Evolutionary conservation across 2,329 filamentous ascomycete species (phyloP).

Genomic region (Fusarium pseudoanthophilum): DNA sequence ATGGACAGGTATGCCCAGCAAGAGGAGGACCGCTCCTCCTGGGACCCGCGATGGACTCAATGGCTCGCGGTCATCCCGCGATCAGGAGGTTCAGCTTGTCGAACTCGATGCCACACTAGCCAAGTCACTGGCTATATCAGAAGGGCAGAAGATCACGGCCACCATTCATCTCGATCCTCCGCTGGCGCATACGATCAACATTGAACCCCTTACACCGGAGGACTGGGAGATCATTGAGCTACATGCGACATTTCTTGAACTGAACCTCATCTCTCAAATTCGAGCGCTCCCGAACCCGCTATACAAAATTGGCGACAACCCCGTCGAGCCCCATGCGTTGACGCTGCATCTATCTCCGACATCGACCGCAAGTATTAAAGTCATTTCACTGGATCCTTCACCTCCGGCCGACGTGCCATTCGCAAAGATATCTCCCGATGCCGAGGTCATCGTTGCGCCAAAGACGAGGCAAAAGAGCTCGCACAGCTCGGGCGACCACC

Average conservation of each 20-base stretch:
- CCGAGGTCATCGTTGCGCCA: slow-evolving; percentile 96
- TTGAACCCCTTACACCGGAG: slow-evolving; percentile 92
- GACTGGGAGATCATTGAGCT: slow-evolving; percentile 99
- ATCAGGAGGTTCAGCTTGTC: slow-evolving; percentile 80
- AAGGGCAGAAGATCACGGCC: slow-evolving; percentile 81
- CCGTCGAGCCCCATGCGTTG: slow-evolving; percentile 76
- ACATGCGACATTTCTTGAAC: slow-evolving; percentile 93
- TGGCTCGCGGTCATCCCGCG: slow-evolving; percentile 67
- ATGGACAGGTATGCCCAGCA: slow-evolving; percentile 98
- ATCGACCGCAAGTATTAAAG: slow-evolving; percentile 90
- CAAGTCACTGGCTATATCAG: slow-evolving; percentile 77
- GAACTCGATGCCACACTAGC: slow-evolving; percentile 91
- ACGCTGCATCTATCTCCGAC: slow-evolving; percentile 95
- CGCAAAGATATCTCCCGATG: slow-evolving; percentile 91
- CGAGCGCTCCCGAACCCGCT: slow-evolving; percentile 90
- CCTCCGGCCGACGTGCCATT: slow-evolving; percentile 77
- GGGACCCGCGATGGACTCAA: slow-evolving; percentile 79
- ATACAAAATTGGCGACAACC: slow-evolving; percentile 63
- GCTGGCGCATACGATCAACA: slow-evolving; percentile 92
- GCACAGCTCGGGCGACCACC: slow-evolving; percentile 75
- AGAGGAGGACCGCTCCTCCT: slow-evolving; percentile 78
- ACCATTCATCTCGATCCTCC: slow-evolving; percentile 89
- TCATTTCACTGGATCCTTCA: slow-evolving; percentile 83
- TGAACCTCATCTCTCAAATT: slow-evolving; percentile 93
- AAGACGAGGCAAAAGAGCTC: slow-evolving; percentile 82